Conservation (phyloP, 2,329 filamentous ascomycete species). For the Penicillium sp. region DNA sequence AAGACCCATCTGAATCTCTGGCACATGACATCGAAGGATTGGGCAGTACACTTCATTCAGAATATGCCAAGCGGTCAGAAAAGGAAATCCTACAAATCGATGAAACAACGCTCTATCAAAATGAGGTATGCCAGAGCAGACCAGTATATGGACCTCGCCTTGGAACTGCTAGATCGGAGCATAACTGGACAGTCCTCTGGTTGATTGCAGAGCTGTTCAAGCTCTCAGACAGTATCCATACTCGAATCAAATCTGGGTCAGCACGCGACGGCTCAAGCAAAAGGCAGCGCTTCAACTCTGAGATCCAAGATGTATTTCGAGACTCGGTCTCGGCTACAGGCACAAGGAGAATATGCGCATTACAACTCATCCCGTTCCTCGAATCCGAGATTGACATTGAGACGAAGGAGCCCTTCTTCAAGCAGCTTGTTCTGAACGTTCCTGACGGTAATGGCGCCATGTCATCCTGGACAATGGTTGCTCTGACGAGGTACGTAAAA, state of each 20-base stretch:
- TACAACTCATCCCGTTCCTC: conserved; percentile 57
- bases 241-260: conserved; percentile 7
- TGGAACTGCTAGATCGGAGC: conserved; percentile 36
- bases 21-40: conserved; percentile 59
- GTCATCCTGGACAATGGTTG: conserved; percentile 80
- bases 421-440: conserved; percentile 57
- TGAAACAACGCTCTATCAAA: conserved; percentile 61
- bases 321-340: conserved; percentile 39
- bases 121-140: conserved; percentile 35
- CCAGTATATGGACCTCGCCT: conserved; percentile 38
- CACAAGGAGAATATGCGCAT: conserved; percentile 46
- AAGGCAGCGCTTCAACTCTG: conserved; percentile 37
- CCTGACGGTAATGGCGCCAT: conserved; percentile 66
- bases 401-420: conserved; percentile 56
- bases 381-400: conserved; percentile 48
- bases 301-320: conserved; percentile 36
- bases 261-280: conserved; percentile 29
- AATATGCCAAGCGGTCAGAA: conserved; percentile 71
- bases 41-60: conserved; percentile 67
- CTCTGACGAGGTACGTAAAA: conserved; percentile 67
- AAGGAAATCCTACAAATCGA: conserved; percentile 73
- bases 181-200: conserved; percentile 43
- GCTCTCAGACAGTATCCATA: conserved; percentile 32
- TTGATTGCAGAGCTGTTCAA: conserved; percentile 42
- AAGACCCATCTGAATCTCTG: conserved; percentile 41